Evolutionary conservation across 192 early-diverging fungal genomes (phyloP), one percentile per base, ranked within the genome.

Genomic region (Backusella morwellensis): DNA sequence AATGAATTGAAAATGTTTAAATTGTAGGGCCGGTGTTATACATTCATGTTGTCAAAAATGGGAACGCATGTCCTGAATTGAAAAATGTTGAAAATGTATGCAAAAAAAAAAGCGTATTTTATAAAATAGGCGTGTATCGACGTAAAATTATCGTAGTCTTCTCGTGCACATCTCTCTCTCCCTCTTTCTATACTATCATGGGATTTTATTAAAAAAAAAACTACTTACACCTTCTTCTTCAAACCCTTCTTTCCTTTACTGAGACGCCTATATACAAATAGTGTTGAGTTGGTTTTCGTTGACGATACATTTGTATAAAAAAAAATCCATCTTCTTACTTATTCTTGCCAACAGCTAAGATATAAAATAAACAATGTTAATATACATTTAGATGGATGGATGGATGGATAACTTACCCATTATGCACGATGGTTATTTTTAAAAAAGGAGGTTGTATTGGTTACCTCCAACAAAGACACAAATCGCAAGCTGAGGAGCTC

Each of bases 231-330:
- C 91, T 93, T 94, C 91, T 94, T 94, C 92, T 94, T 94, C 83
- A 94, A 84, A 82, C 93, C 93, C 86, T 94, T 94, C 89, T 94
- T 94, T 75, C 93, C 93, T 84, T 94, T 94, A 67, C 90, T 91
- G 76, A 94, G 88, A 78, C 93, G 90, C 91, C 88, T 91, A 78
- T 91, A 78, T 84, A 71, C 72, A 74, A 68, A 44, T 35, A 17
- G 17, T 59, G 29, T 38, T 71, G 19, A 47, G 70, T 41, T 32
- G 34, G 21, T 50, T 63, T 35, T 35, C 23, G 2, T 36, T 71
- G 4, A 14, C 32, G 35, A 32, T 32, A 32, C 32, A 32, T 4
- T 4, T 44, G 12, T 9, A 77, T 35, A 41, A 42, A 63, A 26
- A 26, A 19, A 26, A 41, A 7, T 32, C 32, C 32, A 36, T 9